phyloP scores from a whole-genome alignment of 2,329 filamentous ascomycete species.

The Didymella keratinophila region DNA sequence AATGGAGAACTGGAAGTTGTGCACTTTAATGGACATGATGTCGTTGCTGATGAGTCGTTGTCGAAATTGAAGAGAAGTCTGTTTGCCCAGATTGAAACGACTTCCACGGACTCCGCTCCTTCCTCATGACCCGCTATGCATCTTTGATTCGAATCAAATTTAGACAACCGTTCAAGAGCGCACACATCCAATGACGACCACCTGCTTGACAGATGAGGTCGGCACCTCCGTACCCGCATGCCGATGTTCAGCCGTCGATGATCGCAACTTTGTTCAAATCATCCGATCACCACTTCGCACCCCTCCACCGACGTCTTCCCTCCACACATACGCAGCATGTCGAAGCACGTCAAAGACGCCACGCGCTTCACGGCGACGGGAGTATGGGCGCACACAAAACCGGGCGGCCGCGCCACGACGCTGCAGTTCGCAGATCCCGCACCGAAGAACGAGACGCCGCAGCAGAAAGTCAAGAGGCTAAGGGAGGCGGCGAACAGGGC shows the following conservation, averaged over 20 bases:
- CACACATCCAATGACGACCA: not conserved
- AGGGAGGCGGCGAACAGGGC: conserved; percentile 58
- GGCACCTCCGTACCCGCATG: conserved; percentile 10
- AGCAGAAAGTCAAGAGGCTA: conserved; percentile 62
- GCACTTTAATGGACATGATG: conserved; percentile 9
- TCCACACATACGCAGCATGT: conserved; percentile 48
- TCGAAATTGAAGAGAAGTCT: conserved; percentile 4
- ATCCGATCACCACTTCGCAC: conserved; percentile 38
- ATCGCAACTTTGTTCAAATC: conserved; percentile 47
- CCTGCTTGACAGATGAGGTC: conserved; percentile 7
- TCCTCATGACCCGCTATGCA: not conserved
- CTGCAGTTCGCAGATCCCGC: conserved; percentile 52
- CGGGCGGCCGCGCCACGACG: conserved; percentile 52
- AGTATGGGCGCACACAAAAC: conserved; percentile 74
- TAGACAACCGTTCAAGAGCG: not conserved
- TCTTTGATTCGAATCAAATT: not conserved
- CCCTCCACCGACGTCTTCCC: conserved; percentile 20
- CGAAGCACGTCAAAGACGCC: conserved; percentile 78
- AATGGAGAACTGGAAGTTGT: not conserved
- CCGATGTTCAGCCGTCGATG: conserved; percentile 26
- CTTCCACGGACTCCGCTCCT: not conserved
- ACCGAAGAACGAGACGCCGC: conserved; percentile 59
- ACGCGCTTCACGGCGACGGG: conserved; percentile 78
- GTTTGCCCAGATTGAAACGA: not conserved
- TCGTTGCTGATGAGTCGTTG: not conserved